Evolutionary conservation across 257 asterid genomes (phyloP).

Genomic region (Solanum acaule): DNA sequence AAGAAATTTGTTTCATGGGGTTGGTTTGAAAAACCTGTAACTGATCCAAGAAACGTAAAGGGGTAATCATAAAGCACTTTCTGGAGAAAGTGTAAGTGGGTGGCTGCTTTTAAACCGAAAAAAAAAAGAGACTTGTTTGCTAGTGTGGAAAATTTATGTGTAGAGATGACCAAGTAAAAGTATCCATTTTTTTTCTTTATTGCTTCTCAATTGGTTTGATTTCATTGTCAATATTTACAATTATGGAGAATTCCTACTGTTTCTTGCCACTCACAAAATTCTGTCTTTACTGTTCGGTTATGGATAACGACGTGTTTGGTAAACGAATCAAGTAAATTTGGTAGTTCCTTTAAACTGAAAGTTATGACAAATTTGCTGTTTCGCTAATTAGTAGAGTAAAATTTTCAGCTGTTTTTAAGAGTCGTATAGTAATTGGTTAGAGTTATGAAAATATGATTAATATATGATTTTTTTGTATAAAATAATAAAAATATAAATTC

Average conservation of each 20-base stretch:
- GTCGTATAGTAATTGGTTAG: rapidly evolving
- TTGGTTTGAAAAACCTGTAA: background rate
- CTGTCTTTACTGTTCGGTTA: background rate
- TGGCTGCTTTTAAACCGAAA: background rate
- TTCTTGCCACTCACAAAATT: background rate
- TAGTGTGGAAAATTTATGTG: background rate
- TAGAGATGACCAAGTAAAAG: background rate
- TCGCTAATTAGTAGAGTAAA: background rate
- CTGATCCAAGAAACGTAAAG: background rate
- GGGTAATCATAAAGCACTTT: background rate
- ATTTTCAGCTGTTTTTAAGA: background rate
- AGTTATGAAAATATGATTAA: too few relatives aligned
- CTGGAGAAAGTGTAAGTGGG: background rate
- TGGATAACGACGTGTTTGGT: background rate
- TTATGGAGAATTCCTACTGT: background rate
- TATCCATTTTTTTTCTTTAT: background rate
- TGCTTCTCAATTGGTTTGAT: background rate
- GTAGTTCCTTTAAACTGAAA: background rate
- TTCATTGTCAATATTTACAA: background rate
- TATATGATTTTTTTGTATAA: too few relatives aligned
- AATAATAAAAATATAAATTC: too few relatives aligned
- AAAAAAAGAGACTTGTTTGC: background rate
- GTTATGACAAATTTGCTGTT: background rate
- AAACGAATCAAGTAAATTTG: background rate
- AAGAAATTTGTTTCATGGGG: background rate